phyloP scores from a whole-genome alignment of 1,139 yeast genomes.

The Diutina ranongensis region DNA sequence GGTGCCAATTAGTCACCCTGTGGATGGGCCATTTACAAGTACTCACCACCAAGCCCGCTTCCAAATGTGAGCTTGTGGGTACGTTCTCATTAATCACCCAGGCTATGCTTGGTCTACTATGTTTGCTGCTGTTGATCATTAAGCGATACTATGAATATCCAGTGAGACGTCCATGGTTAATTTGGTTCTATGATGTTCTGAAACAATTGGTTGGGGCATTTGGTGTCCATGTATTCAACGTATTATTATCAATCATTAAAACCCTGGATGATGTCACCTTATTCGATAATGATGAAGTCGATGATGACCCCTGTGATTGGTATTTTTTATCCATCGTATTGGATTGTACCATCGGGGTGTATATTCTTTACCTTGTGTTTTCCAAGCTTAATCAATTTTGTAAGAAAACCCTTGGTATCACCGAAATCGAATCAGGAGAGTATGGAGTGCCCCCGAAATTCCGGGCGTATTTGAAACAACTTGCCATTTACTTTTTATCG shows the following conservation, averaged over 20 bases:
- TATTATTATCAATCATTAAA: constrained; percentile 57
- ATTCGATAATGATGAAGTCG: constrained; percentile 9
- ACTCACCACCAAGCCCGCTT: no score
- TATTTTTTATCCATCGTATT: constrained; percentile 77
- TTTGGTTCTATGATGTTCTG: constrained; percentile 84
- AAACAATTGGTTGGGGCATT: constrained; percentile 84
- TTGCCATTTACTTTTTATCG: constrained; percentile 51
- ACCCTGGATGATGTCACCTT: constrained; percentile 8
- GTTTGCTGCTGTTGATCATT: constrained; percentile 59
- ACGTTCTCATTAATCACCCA: constrained; percentile 63
- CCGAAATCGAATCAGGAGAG: constrained; percentile 68
- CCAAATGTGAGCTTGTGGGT: constrained; percentile 54
- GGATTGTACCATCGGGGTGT: constrained; percentile 94
- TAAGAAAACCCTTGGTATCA: constrained; percentile 20
- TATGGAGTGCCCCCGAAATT: constrained; percentile 62
- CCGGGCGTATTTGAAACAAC: constrained; percentile 62
- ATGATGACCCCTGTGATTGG: constrained; percentile 72
- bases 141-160: constrained; percentile 78
- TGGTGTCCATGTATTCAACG: constrained; percentile 71
- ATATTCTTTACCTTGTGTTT: constrained; percentile 35
- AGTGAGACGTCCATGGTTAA: constrained; percentile 66
- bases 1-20: no score
- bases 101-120: constrained; percentile 57
- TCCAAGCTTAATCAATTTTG: constrained; percentile 33
- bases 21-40: no score